A percentile compares a stretch with the other conserved stretches of the same genome.
Conservation (phyloP, 176 grass and related monocot genomes). For the Bothriochloa decipiens region DNA sequence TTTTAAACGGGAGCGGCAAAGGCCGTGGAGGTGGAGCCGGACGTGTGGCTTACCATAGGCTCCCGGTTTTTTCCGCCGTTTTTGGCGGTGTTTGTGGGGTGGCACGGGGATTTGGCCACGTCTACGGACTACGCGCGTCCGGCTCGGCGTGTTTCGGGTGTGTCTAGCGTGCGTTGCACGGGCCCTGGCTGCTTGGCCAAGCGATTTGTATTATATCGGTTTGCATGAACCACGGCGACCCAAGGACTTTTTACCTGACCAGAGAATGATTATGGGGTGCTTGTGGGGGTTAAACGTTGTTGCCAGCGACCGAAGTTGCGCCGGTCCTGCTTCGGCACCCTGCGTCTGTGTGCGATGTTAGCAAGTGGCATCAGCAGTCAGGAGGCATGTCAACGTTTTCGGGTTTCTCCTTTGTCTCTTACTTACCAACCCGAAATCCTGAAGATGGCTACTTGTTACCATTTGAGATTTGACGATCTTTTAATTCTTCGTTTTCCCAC, state of each 20-base stretch:
- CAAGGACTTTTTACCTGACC: neutral
- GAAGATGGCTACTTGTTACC: slow-evolving; percentile 19
- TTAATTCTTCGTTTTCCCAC: too few relatives aligned
- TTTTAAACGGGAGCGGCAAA: slow-evolving; percentile 63
- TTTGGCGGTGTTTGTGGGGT: slow-evolving; percentile 17
- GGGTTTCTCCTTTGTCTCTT: slow-evolving; percentile 24
- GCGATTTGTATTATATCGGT: neutral
- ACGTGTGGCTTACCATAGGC: slow-evolving; percentile 4
- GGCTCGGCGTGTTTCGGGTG: neutral
- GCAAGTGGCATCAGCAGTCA: neutral
- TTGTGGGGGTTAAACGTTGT: neutral
- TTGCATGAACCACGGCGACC: neutral
- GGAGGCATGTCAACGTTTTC: neutral
- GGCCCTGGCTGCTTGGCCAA: neutral
- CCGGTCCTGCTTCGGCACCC: neutral
- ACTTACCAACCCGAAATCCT: slow-evolving; percentile 24
- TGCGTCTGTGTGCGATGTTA: neutral
- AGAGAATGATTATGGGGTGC: neutral
- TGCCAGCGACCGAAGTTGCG: neutral
- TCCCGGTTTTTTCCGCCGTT: neutral
- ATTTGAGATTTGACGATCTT: neutral
- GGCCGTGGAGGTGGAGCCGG: slow-evolving; percentile 2
- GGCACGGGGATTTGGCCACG: neutral
- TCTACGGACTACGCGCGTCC: neutral
- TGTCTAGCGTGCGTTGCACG: neutral